Evolutionary conservation across 805 yeast species (phyloP), one percentile per base, ranked within the genome.

Genomic region (Wickerhamiella allomyrinae): DNA sequence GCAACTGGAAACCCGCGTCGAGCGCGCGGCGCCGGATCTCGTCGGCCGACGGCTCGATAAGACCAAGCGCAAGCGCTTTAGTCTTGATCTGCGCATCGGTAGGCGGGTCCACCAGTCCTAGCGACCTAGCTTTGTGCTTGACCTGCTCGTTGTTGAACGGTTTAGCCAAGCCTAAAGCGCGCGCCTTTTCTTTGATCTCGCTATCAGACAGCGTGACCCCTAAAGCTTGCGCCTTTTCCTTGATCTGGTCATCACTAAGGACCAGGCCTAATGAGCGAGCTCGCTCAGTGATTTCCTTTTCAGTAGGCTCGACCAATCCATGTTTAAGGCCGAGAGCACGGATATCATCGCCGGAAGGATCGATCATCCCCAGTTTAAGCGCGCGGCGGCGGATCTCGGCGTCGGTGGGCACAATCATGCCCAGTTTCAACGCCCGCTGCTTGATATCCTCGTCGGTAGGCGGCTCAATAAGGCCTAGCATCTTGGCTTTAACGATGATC

Each of bases 81-180:
- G 17, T 15, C 11, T n/a, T 3, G 23, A 50, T 34, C 5, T 42
- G 42, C 1, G n/a, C 31, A 3, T 82, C 87, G 7, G 67, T 55
- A 5, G 37, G 35, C 1, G 68, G 61, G 4, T 70, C 58, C 1
- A 93, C 91, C 41, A 85, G 62, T 51, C 73, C 70, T 48, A 79
- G 65, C 1, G 85, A 91, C 56, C 73, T 81, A 36, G 80, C 86
- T 9, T 73, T 72, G 58, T 82, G 91, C 27, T 77, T 9, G 20
- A 50, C 29, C n/a, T 49, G 39, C 2, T 31, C 40, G 4, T 45
- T 41, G 2, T 9, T 21, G 5, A 41, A 19, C 2, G 49, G 49
- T 10, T 44, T 50, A 10, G 46, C 52, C 25, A 57, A 40, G 7
- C 62, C 61, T 8, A 46, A 42, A 8, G 35, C 24, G 21, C 35